Percentiles rank a stretch among this genome's conserved stretches.
phyloP scores from a whole-genome alignment of 352 stramenopile species.

The Saprolegnia parasitica region DNA sequence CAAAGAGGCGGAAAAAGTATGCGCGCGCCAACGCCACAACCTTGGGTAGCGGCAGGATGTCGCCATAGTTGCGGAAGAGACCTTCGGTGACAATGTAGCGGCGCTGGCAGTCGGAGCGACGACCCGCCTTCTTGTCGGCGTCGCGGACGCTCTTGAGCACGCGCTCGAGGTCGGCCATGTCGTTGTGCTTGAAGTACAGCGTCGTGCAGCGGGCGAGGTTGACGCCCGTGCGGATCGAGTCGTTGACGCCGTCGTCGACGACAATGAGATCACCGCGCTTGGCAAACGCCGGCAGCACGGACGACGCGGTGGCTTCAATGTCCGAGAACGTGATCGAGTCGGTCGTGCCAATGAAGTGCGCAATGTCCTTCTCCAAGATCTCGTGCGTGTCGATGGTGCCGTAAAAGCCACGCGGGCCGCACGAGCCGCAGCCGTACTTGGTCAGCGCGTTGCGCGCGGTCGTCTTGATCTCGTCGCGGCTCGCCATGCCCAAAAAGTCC shows the following conservation, averaged over 20 bases:
- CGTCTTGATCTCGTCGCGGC: conserved; percentile 79
- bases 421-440: conserved; percentile 97
- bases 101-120: conserved; percentile 81
- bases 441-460: conserved; percentile 86
- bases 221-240: conserved; percentile 92
- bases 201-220: conserved; percentile 92
- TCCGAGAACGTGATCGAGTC: conserved; percentile 97
- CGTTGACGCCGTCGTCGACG: conserved; percentile 94
- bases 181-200: conserved; percentile 97
- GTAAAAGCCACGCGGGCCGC: conserved; percentile 97
- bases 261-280: conserved; percentile 97
- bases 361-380: conserved; percentile 89
- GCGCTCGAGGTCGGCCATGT: conserved; percentile 93
- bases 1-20: conserved; percentile 81
- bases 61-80: conserved; percentile 96
- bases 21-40: conserved; percentile 90
- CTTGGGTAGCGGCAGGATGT: conserved; percentile 91
- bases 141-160: conserved; percentile 84
- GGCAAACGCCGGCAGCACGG: conserved; percentile 94
- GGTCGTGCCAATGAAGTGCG: conserved; percentile 89
- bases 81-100: conserved; percentile 97
- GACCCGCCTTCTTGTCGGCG: conserved; percentile 85
- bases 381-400: conserved; percentile 93
- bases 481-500: conserved; percentile 94
- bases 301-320: conserved; percentile 90